These are phyloP conservation scores for Rhizoctonia solani DNA, from an alignment of 1,284 basidiomycete species.

Conservation along the genomic window DNA sequence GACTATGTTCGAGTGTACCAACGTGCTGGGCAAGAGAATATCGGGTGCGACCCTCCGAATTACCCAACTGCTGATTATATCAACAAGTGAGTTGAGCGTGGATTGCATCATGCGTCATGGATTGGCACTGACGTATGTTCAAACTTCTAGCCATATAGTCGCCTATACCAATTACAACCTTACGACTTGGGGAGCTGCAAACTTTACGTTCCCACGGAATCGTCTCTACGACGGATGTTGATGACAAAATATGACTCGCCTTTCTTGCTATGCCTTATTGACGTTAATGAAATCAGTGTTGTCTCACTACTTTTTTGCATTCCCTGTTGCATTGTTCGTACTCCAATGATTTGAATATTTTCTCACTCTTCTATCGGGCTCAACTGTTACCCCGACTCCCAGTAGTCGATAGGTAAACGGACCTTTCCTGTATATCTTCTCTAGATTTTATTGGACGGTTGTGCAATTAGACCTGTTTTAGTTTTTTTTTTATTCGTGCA, in stretches of 20 bases:
- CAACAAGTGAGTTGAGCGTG: conserved; percentile 46
- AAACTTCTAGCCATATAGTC: conserved; percentile 57
- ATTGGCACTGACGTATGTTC: neutral
- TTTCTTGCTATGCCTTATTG: neutral
- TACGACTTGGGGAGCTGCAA: conserved; percentile 72
- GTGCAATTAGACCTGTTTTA: neutral
- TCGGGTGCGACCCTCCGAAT: conserved; percentile 62
- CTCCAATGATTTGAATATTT: neutral
- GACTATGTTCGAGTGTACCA: conserved; percentile 83
- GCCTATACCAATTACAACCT: conserved; percentile 73
- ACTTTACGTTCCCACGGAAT: conserved; percentile 71
- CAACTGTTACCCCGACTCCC: conserved; percentile 1
- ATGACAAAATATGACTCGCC: neutral
- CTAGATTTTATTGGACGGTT: neutral
- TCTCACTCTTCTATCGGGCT: neutral
- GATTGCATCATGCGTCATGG: no score
- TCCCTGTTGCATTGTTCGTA: conserved; percentile 19
- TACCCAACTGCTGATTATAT: conserved; percentile 68
- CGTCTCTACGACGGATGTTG: conserved; percentile 60
- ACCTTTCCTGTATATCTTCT: neutral
- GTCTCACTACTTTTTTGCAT: conserved; percentile 20
- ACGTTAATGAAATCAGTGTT: conserved; percentile 6
- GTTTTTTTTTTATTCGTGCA: neutral
- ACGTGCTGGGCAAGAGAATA: conserved; percentile 57
- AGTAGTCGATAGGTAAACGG: conserved; percentile 15